Evolutionary conservation across 495 filamentous ascomycete genomes (phyloP), one percentile per base, ranked within the genome.

Genomic region (Cetradonia linearis): DNA sequence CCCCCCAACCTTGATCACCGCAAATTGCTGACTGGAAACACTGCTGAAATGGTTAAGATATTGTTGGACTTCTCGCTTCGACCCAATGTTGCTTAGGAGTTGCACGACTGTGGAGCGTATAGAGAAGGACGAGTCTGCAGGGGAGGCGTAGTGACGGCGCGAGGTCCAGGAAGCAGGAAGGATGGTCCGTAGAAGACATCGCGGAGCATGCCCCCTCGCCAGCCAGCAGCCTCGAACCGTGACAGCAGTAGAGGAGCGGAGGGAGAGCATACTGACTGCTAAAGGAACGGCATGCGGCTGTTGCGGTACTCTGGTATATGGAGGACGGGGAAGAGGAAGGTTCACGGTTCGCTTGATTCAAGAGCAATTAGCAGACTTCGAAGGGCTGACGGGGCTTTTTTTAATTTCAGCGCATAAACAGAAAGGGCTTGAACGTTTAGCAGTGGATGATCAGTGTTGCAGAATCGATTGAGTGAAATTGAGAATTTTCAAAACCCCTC

Each of bases 1-100:
- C 55, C 93, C 93, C 27, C 93, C 93, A 56, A 98, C 94, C 78
- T 98, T 98, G 73, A 98, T 96, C 55, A 98, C 93, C 66, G 93
- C 50, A 30, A 54, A 54, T 23, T 54, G 50, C 50, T 54, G 50
- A 18, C 50, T 54, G 14, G 50, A 46, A 25, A 46, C 42, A 25
- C 42, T 50, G 6, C 47, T 50, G 79, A 98, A 98, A 70, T 96
- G 91, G 54, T 92, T 94, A 56, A 97, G 85, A 75, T 98, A 97
- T 70, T 97, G 94, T 77, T 97, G 88, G 42, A 96, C 91, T 75
- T 98, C 93, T 56, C 93, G 81, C 81, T 95, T 96, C 53, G 91
- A 96, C 48, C 89, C 91, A 67, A 97, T 93, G 70, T 94, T 95
- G 77, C 90, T 95, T 59, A 97, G 79, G 60, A 96, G 78, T 74